A percentile compares a stretch with the other conserved stretches of the same genome.
Evolutionary conservation across 768 basidiomycete species (phyloP).

Genomic region (Trametes punicea): DNA sequence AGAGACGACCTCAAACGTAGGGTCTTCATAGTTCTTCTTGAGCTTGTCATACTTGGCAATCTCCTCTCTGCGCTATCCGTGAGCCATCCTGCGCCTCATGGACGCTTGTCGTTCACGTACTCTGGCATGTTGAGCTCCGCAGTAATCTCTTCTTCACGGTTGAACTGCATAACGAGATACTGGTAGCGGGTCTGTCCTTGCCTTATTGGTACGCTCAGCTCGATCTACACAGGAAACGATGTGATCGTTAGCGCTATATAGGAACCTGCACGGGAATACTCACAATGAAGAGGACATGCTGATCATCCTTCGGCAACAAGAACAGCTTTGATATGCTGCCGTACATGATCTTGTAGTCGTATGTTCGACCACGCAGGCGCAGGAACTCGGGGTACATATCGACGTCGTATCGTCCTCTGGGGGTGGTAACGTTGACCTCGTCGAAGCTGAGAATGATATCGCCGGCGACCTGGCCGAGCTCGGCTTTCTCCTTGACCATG

Average conservation of each 20-base stretch:
- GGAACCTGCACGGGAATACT: background rate
- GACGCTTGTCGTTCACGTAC: constrained; percentile 43
- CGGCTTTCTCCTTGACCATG: constrained; percentile 92
- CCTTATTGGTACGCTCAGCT: constrained; percentile 88
- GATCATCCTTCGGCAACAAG: constrained; percentile 93
- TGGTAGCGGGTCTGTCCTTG: constrained; percentile 99
- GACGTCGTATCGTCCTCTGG: constrained; percentile 95
- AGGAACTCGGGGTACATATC: constrained; percentile 97
- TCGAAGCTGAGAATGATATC: constrained; percentile 93
- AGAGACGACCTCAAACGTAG: constrained; percentile 93
- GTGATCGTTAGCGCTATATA: background rate
- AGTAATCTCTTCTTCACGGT: constrained; percentile 95
- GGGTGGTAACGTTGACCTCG: constrained; percentile 91
- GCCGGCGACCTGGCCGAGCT: constrained; percentile 87
- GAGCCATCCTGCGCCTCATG: background rate
- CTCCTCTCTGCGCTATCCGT: constrained; percentile 54
- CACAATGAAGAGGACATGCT: constrained; percentile 93
- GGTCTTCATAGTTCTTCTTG: constrained; percentile 92
- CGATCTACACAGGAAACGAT: constrained; percentile 52
- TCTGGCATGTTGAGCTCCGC: constrained; percentile 91
- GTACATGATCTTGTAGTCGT: constrained; percentile 97
- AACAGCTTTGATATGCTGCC: constrained; percentile 84
- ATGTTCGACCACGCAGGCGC: constrained; percentile 95
- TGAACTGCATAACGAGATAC: constrained; percentile 97
- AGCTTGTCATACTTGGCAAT: constrained; percentile 76